Evolutionary conservation across 345 rosid genomes (phyloP).

Genomic region (Cardamine occulta): DNA sequence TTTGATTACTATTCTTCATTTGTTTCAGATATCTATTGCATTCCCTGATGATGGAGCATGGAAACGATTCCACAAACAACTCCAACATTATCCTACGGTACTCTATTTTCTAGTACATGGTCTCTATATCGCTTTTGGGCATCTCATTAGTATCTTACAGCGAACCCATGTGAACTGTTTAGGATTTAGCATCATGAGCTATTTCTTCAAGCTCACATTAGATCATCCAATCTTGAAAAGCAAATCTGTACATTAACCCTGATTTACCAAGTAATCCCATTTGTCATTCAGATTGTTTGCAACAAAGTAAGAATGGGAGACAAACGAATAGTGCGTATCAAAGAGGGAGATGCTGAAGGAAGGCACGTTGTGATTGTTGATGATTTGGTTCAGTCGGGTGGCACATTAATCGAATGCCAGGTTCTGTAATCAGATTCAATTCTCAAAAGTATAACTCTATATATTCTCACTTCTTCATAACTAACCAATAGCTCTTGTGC

Average conservation of each 20-base stretch:
- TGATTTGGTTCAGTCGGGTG: conserved; percentile 97
- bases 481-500: conserved; percentile 1
- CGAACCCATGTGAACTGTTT: neutral
- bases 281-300: conserved; percentile 72
- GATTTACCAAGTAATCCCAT: neutral
- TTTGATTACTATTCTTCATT: neutral
- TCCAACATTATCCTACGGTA: conserved; percentile 96
- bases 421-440: conserved; percentile 46
- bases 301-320: conserved; percentile 93
- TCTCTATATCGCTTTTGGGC: neutral
- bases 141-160: neutral
- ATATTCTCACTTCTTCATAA: neutral
- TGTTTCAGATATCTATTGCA: conserved; percentile 89
- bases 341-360: conserved; percentile 88
- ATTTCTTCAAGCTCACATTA: neutral
- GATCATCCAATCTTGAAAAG: conserved; percentile 3
- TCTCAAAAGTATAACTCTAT: conserved; percentile 5
- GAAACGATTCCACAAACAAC: conserved; percentile 95
- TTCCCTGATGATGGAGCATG: conserved; percentile 99
- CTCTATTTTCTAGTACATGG: neutral
- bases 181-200: conserved; percentile 3
- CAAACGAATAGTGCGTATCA: conserved; percentile 84
- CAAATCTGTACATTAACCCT: neutral
- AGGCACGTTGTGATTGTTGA: conserved; percentile 94
- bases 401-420: conserved; percentile 97